Evolutionary conservation across 1,284 basidiomycete genomes (phyloP), one percentile per base, ranked within the genome.

Genomic region (Ceratobasidium sp.): DNA sequence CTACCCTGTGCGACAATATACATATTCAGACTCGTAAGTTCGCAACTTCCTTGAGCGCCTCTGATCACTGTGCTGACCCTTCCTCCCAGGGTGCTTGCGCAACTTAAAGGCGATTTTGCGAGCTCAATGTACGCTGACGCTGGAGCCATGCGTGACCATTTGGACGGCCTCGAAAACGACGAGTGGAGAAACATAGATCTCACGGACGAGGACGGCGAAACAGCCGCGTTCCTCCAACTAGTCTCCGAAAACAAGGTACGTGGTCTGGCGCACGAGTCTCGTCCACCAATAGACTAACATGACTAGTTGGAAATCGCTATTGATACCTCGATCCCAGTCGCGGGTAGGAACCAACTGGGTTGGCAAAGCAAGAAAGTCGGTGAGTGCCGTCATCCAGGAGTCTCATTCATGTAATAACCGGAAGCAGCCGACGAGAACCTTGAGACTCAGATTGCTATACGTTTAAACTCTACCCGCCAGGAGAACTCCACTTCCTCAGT

Each of bases 331-430:
- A 87, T 87, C 76, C 85, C 90, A 5, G 88, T 86, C 79, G 83
- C 84, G 22, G 87, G 87, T 32, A 87, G 91, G 9, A 80, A 84
- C 15, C 83, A 82, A 15, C 84, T 94, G 40, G 91, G 94, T 81
- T 92, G 92, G 90, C 92, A 95, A 79, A 95, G 93, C 83, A 94
- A 94, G 86, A 94, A 92, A 86, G 91, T 92, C 79, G 92, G 93
- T 91, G 76, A 78, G 86, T 83, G 19, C 11, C 2, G 1, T 15
- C 29, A 22, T 34, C 43, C 7, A 29, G 0, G n/a, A 8, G 34
- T 19, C 32, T 6, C 11, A 9, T 6, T 17, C 17, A 25, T 29
- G 29, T 61, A 15, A n/a, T 7, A 17, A 34, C 8, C 17, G 19
- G 19, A 62, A 66, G n/a, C 77, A 95, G 93, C 93, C 80, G 93